Evolutionary conservation across 257 asterid species (phyloP).

Genomic region (Fraxinus excelsior): DNA sequence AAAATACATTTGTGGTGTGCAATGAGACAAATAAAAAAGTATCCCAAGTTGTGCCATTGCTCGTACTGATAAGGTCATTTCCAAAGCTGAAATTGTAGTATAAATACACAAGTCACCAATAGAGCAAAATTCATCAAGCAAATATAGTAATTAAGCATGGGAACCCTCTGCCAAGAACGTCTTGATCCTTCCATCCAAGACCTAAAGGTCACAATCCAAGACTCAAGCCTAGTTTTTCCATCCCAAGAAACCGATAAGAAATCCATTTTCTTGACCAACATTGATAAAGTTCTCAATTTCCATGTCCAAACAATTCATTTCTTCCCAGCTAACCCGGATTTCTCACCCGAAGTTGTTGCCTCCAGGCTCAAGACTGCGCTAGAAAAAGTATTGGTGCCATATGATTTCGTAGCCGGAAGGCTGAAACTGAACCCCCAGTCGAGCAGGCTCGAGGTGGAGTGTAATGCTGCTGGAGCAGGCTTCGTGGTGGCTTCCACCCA

Average conservation of each 20-base stretch:
- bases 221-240: slow-evolving; percentile 35
- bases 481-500: slow-evolving; percentile 62
- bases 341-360: slow-evolving; percentile 46
- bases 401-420: slow-evolving; percentile 73
- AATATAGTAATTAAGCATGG: slow-evolving; percentile 24
- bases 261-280: slow-evolving; percentile 53
- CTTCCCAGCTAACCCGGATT: slow-evolving; percentile 54
- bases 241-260: slow-evolving; percentile 27
- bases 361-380: slow-evolving; percentile 51
- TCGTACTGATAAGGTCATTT: background rate
- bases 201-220: slow-evolving; percentile 40
- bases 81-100: background rate
- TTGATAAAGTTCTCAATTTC: slow-evolving; percentile 75
- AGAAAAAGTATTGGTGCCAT: slow-evolving; percentile 43
- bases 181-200: slow-evolving; percentile 24
- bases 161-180: slow-evolving; percentile 25
- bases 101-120: background rate
- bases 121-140: background rate
- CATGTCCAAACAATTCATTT: slow-evolving; percentile 78
- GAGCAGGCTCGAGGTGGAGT: slow-evolving; percentile 65
- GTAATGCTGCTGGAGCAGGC: slow-evolving; percentile 55
- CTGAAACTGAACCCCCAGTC: slow-evolving; percentile 41
- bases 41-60: background rate
- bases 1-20: background rate
- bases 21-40: background rate